phyloP scores from a whole-genome alignment of 208 protist species.

The Leishmania martiniquensis region DNA sequence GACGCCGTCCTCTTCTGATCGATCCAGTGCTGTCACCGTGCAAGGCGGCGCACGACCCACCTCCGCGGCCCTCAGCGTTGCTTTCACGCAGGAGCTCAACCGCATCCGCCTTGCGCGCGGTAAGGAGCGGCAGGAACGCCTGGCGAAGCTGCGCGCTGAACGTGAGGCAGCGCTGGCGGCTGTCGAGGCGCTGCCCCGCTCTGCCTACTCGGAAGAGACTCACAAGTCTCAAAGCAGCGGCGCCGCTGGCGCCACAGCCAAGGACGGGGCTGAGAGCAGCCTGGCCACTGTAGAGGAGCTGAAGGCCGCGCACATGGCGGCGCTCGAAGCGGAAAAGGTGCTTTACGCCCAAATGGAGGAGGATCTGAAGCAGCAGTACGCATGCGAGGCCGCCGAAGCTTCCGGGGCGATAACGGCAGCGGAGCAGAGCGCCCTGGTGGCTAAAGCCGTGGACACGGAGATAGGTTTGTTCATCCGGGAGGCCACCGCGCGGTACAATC shows the following conservation, averaged over 20 bases:
- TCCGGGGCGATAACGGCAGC: slow-evolving; percentile 21
- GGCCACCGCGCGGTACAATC: slow-evolving; percentile 38
- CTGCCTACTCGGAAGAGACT: slow-evolving; percentile 7
- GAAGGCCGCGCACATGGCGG: slow-evolving; percentile 34
- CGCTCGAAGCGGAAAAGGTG: slow-evolving; percentile 23
- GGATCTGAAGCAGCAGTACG: slow-evolving; percentile 43
- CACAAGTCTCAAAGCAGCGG: slow-evolving; percentile 3
- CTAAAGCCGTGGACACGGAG: slow-evolving; percentile 56
- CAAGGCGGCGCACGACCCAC: slow-evolving; percentile 11
- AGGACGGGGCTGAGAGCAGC: not conserved
- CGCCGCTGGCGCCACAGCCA: not conserved
- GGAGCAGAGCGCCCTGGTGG: slow-evolving; percentile 38
- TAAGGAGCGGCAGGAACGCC: slow-evolving; percentile 39
- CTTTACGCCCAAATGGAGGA: slow-evolving; percentile 48
- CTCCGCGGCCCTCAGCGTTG: slow-evolving; percentile 16
- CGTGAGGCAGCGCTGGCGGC: slow-evolving; percentile 24
- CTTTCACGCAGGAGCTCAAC: slow-evolving; percentile 35
- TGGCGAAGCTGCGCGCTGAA: slow-evolving; percentile 34
- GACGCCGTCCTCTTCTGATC: slow-evolving; percentile 10
- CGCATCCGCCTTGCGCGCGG: slow-evolving; percentile 25
- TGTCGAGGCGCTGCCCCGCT: not conserved
- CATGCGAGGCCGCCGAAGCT: slow-evolving; percentile 33
- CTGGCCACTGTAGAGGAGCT: slow-evolving; percentile 20
- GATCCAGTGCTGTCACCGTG: slow-evolving; percentile 9
- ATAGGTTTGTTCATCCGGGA: slow-evolving; percentile 54